Base-by-base conservation (phyloP, 73 alveolate genomes). In the Tetrahymena borealis region DNA sequence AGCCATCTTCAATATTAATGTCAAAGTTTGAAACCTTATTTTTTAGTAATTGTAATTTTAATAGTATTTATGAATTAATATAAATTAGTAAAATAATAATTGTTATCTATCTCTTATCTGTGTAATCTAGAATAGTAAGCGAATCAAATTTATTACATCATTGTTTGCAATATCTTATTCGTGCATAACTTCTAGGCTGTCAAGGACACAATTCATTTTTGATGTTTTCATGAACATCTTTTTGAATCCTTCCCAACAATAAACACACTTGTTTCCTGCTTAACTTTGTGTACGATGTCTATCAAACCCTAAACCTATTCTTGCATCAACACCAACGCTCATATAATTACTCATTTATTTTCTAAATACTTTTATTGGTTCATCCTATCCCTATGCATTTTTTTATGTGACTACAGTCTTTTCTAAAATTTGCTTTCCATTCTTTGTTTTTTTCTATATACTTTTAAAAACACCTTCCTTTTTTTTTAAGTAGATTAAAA, bases 211-310 rank as follows among this genome's bases (percentile, higher is more conserved):
- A 39, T 90, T 91, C 40, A 78, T 42, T 90, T 91, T 90, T 32
- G 96, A 78, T 32, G 95, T 90, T 28, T 33, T 36, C 31, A 94
- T 33, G 85, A 85, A 97, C 96, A 97, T 94, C 90, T 98, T 98
- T 94, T 98, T 98, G 33, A 97, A 94, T 2, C 99, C 99, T 98
- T 98, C 99, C 96, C 97, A 94, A n/a, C 98, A 98, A 97, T 98
- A 98, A 18, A 97, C 93, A 40, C 94, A 78, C 94, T 97, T 97
- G 95, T 98, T 98, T 39, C 97, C 95, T 38, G 91, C 42, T 60
- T 96, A 24, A 85, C 90, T 93, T 32, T 95, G 90, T 31, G 99
- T 97, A 91, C 99, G 94, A 90, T 94, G 95, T 93, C 95, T 95
- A 43, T 98, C 99, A 92, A 98, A 98, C 24, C 97, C 98, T 85